Evolutionary conservation across 1,139 yeast species (phyloP).

Genomic region (Nadsonia commutata): DNA sequence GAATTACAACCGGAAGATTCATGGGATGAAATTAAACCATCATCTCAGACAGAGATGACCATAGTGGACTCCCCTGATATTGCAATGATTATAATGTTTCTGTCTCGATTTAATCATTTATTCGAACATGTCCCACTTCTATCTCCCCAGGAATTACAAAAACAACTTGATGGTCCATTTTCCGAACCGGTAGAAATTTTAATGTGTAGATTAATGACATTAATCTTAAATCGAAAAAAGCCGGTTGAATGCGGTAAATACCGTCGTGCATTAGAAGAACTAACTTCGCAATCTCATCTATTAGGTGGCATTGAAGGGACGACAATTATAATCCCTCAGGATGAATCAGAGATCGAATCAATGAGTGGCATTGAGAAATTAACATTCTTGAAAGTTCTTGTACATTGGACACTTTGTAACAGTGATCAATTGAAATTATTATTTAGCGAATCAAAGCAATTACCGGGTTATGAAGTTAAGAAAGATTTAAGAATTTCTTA

Average conservation of each 20-base stretch:
- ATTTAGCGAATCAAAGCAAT: neutral
- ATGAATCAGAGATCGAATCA: neutral
- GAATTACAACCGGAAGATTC: too few relatives aligned
- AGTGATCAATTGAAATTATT: neutral
- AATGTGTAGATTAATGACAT: constrained; percentile 22
- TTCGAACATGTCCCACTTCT: constrained; percentile 22
- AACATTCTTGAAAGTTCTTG: neutral
- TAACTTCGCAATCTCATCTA: neutral
- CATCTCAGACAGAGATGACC: neutral
- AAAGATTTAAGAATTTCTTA: neutral
- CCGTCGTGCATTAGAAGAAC: constrained; percentile 21
- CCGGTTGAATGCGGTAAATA: constrained; percentile 25
- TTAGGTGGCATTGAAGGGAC: neutral
- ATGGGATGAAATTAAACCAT: neutral
- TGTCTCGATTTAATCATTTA: constrained; percentile 19
- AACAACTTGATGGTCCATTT: constrained; percentile 13
- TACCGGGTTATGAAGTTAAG: neutral
- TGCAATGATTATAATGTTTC: constrained; percentile 23
- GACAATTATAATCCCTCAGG: neutral
- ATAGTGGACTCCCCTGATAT: constrained; percentile 14
- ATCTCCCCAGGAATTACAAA: constrained; percentile 28
- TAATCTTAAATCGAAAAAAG: constrained; percentile 26
- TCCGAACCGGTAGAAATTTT: constrained; percentile 19
- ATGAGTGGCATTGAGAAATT: neutral
- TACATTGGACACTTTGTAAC: neutral